These are phyloP conservation scores for Mixia osmundae DNA, from an alignment of 1,284 basidiomycete species.

Conservation along the genomic window DNA sequence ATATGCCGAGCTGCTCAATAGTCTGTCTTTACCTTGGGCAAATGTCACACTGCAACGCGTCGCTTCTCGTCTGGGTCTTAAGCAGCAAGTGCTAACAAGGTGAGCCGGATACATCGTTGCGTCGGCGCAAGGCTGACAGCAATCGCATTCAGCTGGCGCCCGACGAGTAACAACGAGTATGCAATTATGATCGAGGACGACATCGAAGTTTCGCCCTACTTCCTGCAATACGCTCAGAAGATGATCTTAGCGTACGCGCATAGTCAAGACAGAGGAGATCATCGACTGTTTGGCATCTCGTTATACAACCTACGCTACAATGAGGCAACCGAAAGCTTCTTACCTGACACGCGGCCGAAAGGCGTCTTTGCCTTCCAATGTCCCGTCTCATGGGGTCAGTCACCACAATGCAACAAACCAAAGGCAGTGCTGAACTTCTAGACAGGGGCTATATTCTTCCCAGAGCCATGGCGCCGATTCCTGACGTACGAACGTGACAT, in stretches of 20 bases:
- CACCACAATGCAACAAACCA: too few relatives aligned
- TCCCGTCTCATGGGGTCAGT: conserved; percentile 5
- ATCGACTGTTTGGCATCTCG: conserved; percentile 4
- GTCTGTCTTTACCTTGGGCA: too few relatives aligned
- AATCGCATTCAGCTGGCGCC: too few relatives aligned
- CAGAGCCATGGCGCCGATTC: conserved; percentile 2
- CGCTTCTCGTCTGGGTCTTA: too few relatives aligned
- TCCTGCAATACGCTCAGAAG: conserved; percentile 4
- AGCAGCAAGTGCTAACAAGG: too few relatives aligned
- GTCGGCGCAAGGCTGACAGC: too few relatives aligned
- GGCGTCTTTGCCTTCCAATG: conserved; percentile 3
- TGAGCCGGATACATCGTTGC: too few relatives aligned
- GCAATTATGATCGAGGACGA: too few relatives aligned
- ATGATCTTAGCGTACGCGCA: conserved; percentile 4
- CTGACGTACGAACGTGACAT: background rate
- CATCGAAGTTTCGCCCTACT: conserved; percentile 6
- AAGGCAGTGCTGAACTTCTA: too few relatives aligned
- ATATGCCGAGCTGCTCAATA: too few relatives aligned
- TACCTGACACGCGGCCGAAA: background rate
- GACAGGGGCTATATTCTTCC: conserved; percentile 3
- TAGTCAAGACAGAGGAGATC: conserved; percentile 1
- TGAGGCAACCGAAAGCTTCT: conserved; percentile 2
- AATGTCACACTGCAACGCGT: too few relatives aligned
- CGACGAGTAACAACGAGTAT: too few relatives aligned
- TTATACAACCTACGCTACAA: conserved; percentile 6